A percentile compares a stretch with the other conserved stretches of the same genome.
These are phyloP conservation scores for Pyrenochaeta sp. DNA, from an alignment of 2,329 filamentous ascomycete genomes.

Conservation along the genomic window DNA sequence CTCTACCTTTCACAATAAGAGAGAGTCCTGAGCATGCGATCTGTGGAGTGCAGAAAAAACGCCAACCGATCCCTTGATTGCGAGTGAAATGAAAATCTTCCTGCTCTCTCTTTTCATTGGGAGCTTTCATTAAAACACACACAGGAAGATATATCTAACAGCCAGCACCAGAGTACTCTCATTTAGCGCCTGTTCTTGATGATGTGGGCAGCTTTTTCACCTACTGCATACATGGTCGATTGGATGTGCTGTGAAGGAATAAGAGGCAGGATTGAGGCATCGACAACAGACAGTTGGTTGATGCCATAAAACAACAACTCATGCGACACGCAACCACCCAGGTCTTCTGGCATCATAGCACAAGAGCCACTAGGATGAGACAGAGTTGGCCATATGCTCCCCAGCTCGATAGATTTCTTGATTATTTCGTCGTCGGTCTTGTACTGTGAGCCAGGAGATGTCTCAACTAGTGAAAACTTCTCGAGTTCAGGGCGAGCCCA, in stretches of 20 bases:
- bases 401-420: conserved; percentile 20
- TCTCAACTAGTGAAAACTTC: conserved; percentile 31
- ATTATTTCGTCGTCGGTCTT: conserved; percentile 38
- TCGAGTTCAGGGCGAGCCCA: conserved; percentile 38
- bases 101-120: too few species aligned
- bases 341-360: conserved; percentile 45
- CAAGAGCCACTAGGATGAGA: conserved; percentile 38
- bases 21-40: neutral
- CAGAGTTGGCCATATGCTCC: conserved; percentile 31
- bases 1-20: too few species aligned
- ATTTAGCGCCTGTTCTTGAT: conserved; percentile 33
- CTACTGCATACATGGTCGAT: conserved; percentile 43
- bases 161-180: too few species aligned
- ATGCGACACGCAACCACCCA: conserved; percentile 39
- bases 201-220: conserved; percentile 45
- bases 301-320: conserved; percentile 42
- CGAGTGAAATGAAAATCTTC: too few species aligned
- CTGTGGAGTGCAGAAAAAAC: too few species aligned
- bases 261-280: conserved; percentile 44
- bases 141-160: neutral
- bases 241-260: conserved; percentile 44
- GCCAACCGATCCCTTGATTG: too few species aligned
- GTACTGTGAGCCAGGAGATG: conserved; percentile 36
- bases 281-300: conserved; percentile 36
- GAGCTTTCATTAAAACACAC: neutral